Evolutionary conservation across 495 filamentous ascomycete species (phyloP), one percentile per base, ranked within the genome.

Genomic region (Pyrenula massariospora): DNA sequence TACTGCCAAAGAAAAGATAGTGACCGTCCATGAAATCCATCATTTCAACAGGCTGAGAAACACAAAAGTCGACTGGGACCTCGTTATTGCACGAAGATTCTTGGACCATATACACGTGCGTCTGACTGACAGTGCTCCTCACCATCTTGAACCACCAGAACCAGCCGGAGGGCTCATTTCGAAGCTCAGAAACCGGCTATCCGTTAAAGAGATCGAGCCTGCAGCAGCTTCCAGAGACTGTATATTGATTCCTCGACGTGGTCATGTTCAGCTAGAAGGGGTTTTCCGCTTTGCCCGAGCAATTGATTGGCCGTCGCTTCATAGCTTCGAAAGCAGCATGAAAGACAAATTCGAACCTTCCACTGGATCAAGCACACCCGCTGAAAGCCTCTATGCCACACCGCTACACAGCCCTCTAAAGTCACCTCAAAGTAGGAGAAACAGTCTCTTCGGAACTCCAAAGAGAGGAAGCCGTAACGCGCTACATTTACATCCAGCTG

Each of bases 1-100:
- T 71, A 80, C 66, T 62, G 73, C 57, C 65, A 75, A 57, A 49
- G 65, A 66, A 25, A 69, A 75, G 50, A 66, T 70, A 52, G 69
- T 85, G 25, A 81, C 74, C 52, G 65, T 73, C 5, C 74, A 81
- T 12, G 85, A 91, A 57, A 73, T 85, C 23, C 70, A 75, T 24
- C 72, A 76, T 11, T 87, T 89, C 53, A 81, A 86, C 25, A 78
- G 77, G 58, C 71, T 85, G 36, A 79, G 83, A 21, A 85, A 80
- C 24, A 70, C 73, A 15, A 87, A 87, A 58, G 80, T 90, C 12
- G 82, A 85, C 60, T 95, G 89, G 89, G 88, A 90, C 59, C 66
- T 95, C 25, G 70, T 91, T 19, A 76, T 89, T 25, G 88, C 86
- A 25, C 79, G 86, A 15, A 74, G 81, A 1, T 91, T 89, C 73